Base-by-base conservation (phyloP, 2,329 filamentous ascomycete genomes). In the Bipolaris victoriae region DNA sequence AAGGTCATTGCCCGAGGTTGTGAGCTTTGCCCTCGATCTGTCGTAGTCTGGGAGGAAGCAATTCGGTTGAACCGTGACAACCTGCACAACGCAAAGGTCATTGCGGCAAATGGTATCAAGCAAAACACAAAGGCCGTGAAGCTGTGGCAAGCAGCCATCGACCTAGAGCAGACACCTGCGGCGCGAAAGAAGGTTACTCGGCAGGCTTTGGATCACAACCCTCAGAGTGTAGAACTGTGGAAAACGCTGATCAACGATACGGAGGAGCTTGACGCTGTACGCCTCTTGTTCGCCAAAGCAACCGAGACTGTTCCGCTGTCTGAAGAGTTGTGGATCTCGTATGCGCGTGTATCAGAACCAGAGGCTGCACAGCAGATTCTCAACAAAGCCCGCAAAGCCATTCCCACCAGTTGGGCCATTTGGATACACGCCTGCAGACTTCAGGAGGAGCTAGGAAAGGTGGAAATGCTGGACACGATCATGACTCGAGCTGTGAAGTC, bases 181-280 rank as follows among this genome's bases (percentile, higher is more conserved):
- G 91, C 92, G 10, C 96, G 96, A 78, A 98, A 98, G 79, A 88
- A 92, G 71, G 95, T 99, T 7, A 87, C 97, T 33, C 86, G 93
- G 53, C 91, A 96, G 72, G 96, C 95, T 0, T 83, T 99, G 43
- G 91, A 98, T 68, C 89, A 97, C 70, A 90, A 97, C 39, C 93
- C 93, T 0, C 92, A 97, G 71, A 98, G 94, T 0, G 95, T 98
- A 46, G 89, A 91, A 40, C 84, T 99, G n/a, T 99, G 95, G 95
- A 99, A 98, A 74, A 92, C 96, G 73, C 90, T 94, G 5, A 94
- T 99, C 61, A 98, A 98, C 67, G 80, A 98, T 53, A 95, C 98
- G 72, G 94, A 97, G 70, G 90, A 97, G 66, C 86, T 90, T 0
- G 90, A 89, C 29, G 92, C 97, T 79, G 96, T 96, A 4, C 88